Evolutionary conservation across 768 basidiomycete species (phyloP), one percentile per base, ranked within the genome.

Genomic region (Epithele typhae): DNA sequence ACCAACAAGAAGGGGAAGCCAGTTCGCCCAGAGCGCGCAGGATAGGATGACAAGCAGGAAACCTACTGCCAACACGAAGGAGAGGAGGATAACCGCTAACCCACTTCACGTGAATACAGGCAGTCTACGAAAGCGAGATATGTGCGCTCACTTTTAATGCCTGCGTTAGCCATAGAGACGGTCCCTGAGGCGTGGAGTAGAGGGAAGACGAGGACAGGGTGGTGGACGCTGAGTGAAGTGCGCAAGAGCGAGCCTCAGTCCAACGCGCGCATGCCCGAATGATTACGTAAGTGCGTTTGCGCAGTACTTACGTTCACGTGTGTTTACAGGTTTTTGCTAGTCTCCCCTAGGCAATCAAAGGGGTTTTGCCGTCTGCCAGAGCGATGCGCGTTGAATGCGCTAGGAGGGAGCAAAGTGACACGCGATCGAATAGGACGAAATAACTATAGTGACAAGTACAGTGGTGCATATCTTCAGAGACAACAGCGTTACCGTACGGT

Each of bases 1-100:
- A 96, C 96, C 96, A 54, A 97, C 95, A 54, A 98, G 77, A 41
- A 99, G 75, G 25, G 96, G 96, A 18, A 98, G 75, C 96, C 96
- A 99, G 65, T 99, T 99, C 12, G 81, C 71, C 85, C 87, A 98
- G 24, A 98, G 72, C 6, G 96, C 96, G 64, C 96, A 98, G 1
- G 92, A 92, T 19, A 99, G 83, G 65, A 99, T 99, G 61, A 98
- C 90, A 61, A 98, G 80, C 48, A 99, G 71, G 72, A 99, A 99
- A n/a, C 96, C 96, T 14, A 95, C 78, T 5, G 96, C 96, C 40
- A 99, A 84, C 43, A 97, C 91, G 69, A 99, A 97, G 1, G 96
- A 94, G 37, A 99, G 83, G 43, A 97, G 76, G 58, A 98, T 93
- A 54, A 98, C 93, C 61, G 92, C 94, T 97, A 39, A 53, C 17